phyloP scores from a whole-genome alignment of 2,329 filamentous ascomycete genomes.

The Ophiostoma quercus region DNA sequence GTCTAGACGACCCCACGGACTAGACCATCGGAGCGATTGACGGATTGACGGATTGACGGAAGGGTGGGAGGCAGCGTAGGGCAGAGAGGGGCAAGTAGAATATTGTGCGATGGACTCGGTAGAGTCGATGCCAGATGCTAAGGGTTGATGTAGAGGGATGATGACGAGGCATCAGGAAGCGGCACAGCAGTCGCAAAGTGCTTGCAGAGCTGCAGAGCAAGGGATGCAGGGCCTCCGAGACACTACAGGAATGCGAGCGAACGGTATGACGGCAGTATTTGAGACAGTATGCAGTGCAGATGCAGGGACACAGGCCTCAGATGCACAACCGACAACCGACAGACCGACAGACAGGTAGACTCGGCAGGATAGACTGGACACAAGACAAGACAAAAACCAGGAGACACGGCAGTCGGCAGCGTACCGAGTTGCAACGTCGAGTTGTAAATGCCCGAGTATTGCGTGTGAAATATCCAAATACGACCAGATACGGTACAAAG shows the following conservation, averaged over 20 bases:
- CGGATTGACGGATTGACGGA: background rate
- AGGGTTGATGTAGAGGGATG: background rate
- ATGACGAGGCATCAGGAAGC: background rate
- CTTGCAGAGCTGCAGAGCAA: background rate
- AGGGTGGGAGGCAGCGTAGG: slow-evolving; percentile 9
- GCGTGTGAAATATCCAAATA: background rate
- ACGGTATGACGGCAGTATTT: slow-evolving; percentile 1
- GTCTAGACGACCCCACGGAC: background rate
- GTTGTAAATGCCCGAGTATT: background rate
- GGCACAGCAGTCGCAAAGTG: background rate
- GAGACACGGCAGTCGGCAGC: background rate
- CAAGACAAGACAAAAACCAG: too few species aligned
- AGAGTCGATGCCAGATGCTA: too few species aligned
- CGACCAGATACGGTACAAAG: too few species aligned
- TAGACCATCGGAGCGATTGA: slow-evolving; percentile 5
- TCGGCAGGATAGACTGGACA: too few species aligned
- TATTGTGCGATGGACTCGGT: background rate
- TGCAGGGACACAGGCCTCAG: background rate
- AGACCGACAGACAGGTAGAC: background rate
- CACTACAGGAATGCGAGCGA: background rate
- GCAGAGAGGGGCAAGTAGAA: slow-evolving; percentile 8
- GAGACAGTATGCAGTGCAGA: background rate
- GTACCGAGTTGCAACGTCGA: background rate
- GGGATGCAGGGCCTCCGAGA: background rate
- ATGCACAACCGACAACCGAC: background rate